Conservation (phyloP, 2,329 filamentous ascomycete species). For the Penicillium vulpinum region DNA sequence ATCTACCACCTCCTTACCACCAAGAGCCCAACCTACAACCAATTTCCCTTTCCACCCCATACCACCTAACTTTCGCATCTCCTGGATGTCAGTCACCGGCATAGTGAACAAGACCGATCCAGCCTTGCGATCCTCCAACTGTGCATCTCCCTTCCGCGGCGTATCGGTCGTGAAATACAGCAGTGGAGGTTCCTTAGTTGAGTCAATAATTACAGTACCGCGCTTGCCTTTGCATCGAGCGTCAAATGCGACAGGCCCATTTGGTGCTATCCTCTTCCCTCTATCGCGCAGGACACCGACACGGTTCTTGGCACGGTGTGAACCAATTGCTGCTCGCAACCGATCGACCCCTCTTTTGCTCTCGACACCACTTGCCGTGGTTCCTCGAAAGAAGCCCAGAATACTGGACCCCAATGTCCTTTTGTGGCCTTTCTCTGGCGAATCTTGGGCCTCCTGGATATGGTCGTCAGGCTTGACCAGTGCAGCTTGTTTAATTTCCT, state of each 20-base stretch:
- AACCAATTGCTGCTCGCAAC: conserved; percentile 64
- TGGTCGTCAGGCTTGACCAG: conserved; percentile 52
- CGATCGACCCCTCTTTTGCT: conserved; percentile 71
- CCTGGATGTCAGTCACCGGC: conserved; percentile 67
- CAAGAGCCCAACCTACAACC: conserved; percentile 74
- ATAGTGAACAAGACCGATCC: conserved; percentile 65
- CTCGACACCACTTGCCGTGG: conserved; percentile 70
- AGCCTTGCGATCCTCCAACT: conserved; percentile 50
- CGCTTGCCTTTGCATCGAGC: conserved; percentile 68
- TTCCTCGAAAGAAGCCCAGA: conserved; percentile 67
- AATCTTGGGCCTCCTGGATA: not conserved
- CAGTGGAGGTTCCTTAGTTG: conserved; percentile 29
- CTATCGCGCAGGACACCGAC: conserved; percentile 65
- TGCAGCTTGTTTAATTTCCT: conserved; percentile 66
- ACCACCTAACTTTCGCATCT: conserved; percentile 76
- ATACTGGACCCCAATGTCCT: conserved; percentile 50
- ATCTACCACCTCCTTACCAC: conserved; percentile 70
- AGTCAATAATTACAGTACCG: conserved; percentile 66
- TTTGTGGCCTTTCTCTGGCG: conserved; percentile 12
- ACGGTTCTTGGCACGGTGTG: conserved; percentile 65
- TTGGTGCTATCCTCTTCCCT: conserved; percentile 41
- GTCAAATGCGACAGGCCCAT: conserved; percentile 72
- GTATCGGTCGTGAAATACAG: conserved; percentile 62
- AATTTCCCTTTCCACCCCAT: conserved; percentile 83
- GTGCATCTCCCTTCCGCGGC: conserved; percentile 39